phyloP scores from a whole-genome alignment of 306 rosid genomes.

The Trifolium subterraneum region DNA sequence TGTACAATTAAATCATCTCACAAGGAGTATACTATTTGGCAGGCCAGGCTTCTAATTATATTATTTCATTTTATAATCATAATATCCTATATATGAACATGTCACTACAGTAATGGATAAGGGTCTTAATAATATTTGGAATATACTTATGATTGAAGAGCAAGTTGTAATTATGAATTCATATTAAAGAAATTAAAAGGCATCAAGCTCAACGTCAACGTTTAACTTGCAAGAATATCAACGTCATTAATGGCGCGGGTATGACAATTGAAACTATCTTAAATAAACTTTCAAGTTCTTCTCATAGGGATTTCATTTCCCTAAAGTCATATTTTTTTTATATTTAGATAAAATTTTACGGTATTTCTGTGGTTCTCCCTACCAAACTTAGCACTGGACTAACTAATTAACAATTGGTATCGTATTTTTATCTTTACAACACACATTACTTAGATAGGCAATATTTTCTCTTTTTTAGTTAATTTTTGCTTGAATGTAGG shows the following conservation, averaged over 20 bases:
- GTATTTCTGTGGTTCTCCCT: no score
- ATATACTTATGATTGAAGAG: neutral
- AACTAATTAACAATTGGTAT: no score
- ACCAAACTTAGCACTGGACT: no score
- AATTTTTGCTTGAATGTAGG: no score
- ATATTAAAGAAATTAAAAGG: neutral
- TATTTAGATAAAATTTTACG: no score
- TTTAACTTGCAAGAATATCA: constrained; percentile 18
- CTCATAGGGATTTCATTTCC: no score
- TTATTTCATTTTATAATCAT: neutral
- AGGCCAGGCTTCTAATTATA: neutral
- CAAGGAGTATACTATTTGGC: neutral
- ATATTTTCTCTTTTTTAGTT: no score
- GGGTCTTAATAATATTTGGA: neutral
- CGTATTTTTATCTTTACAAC: no score
- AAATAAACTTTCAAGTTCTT: no score
- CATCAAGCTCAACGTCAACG: constrained; percentile 7
- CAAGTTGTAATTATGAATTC: neutral
- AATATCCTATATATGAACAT: neutral
- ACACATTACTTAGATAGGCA: no score
- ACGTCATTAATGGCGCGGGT: neutral
- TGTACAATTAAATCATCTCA: neutral
- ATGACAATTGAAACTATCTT: neutral
- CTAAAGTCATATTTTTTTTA: no score
- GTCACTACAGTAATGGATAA: constrained; percentile 2